A percentile compares a stretch with the other conserved stretches of the same genome.
Conservation (phyloP, 441 rosid species). For the Iberis amara region DNA sequence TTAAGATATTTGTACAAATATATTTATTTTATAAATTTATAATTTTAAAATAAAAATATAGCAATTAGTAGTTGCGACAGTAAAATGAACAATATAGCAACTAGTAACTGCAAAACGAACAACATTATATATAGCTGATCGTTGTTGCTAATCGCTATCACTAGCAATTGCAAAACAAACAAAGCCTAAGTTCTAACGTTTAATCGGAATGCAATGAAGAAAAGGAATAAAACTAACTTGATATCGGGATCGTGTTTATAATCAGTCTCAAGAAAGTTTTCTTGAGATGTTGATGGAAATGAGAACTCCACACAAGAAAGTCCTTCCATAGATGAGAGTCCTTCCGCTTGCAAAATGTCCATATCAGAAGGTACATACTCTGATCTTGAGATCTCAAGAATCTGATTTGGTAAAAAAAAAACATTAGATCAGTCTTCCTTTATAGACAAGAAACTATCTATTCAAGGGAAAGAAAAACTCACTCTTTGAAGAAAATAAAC, state of each 20-base stretch:
- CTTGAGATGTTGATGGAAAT: slow-evolving; percentile 34
- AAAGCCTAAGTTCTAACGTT: no score
- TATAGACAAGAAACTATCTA: slow-evolving; percentile 15
- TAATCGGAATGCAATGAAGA: background rate
- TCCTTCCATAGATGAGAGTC: slow-evolving; percentile 47
- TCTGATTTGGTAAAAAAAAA: slow-evolving; percentile 32
- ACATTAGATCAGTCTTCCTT: slow-evolving; percentile 14
- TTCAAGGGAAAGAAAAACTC: slow-evolving; percentile 13
- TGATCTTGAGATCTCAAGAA: slow-evolving; percentile 50
- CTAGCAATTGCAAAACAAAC: no score
- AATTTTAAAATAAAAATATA: no score
- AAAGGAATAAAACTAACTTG: slow-evolving; percentile 40
- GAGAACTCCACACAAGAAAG: slow-evolving; percentile 57
- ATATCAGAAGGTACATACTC: slow-evolving; percentile 52
- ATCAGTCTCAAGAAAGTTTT: slow-evolving; percentile 27
- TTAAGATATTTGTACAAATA: no score
- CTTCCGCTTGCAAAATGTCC: slow-evolving; percentile 64
- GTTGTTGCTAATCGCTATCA: no score
- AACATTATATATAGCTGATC: no score
- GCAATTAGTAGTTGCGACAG: no score
- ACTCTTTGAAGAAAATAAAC: slow-evolving; percentile 66
- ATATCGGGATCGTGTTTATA: slow-evolving; percentile 39
- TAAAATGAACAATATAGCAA: no score
- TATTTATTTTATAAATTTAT: no score
- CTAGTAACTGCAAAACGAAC: no score